Evolutionary conservation across 495 filamentous ascomycete species (phyloP), one percentile per base, ranked within the genome.

Genomic region (Neurospora intermedia): DNA sequence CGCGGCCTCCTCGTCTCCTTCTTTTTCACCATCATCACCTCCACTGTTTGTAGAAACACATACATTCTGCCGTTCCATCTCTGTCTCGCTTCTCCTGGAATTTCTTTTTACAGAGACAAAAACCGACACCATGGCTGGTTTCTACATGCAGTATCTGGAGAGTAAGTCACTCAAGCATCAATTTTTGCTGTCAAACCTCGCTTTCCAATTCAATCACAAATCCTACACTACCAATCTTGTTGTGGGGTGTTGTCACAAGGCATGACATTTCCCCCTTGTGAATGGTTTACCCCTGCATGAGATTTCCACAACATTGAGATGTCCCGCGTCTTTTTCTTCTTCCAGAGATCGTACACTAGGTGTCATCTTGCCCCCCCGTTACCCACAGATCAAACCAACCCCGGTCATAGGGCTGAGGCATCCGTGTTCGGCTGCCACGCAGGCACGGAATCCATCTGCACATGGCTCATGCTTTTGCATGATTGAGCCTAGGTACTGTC

Each of bases 141-240:
- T 87, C 79, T 89, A 89, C 81, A 89, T 89, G 84, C 86, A 88
- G 81, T 89, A 89, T 82, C 81, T 89, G 73, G 86, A 88, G 80
- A 87, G 87, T 89, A 87, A 86, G 87, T 89, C 74, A 71, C 82
- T 77, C 62, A 78, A 13, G 7, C 54, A 27, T 66, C 54, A 66
- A 66, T 31, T 31, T 31, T 66, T 18, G 27, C 54, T 66, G 15
- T 66, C 54, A 35, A 66, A 66, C 54, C 6, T 66, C 54, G 54
- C 23, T 66, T 66, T 35, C 54, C 54, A 2, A 35, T 38, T 16
- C 10, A 18, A 38, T 35, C 23, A 70, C 69, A 48, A 62, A 75
- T 75, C 73, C 70, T 69, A 75, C 77, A 43, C 73, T 71, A 70
- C 73, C 41, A 31, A 62, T 48, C 59, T 76, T 70, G 70, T 78